These are phyloP conservation scores for Saccharomycopsis phalli DNA, from an alignment of 1,139 yeast genomes.

Conservation along the genomic window DNA sequence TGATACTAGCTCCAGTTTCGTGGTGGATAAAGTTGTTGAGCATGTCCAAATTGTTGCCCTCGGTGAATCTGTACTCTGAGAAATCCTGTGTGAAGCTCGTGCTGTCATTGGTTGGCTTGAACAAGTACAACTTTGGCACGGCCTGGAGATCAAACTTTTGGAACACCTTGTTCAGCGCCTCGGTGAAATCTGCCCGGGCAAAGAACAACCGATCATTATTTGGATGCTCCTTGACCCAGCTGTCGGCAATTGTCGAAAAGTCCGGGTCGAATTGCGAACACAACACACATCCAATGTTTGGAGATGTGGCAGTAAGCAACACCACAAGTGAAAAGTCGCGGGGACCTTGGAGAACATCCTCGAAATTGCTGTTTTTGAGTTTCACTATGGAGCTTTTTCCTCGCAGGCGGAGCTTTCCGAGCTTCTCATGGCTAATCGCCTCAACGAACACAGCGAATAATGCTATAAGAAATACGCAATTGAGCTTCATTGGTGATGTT, in stretches of 20 bases:
- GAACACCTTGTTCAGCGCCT: constrained; percentile 45
- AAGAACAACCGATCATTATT: constrained; percentile 46
- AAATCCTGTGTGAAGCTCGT: constrained; percentile 30
- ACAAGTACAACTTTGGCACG: constrained; percentile 72
- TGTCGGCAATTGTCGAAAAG: constrained; percentile 49
- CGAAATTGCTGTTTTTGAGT: constrained; percentile 55
- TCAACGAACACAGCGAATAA: neutral
- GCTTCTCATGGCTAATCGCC: neutral
- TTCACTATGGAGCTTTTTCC: constrained; percentile 28
- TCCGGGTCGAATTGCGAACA: constrained; percentile 69
- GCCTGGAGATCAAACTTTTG: constrained; percentile 48
- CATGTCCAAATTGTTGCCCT: constrained; percentile 42
- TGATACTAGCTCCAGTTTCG: constrained; percentile 24
- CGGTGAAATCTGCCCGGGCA: constrained; percentile 63
- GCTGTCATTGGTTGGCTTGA: constrained; percentile 43
- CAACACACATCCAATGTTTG: constrained; percentile 67
- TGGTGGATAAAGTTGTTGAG: constrained; percentile 27
- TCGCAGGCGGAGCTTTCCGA: constrained; percentile 10
- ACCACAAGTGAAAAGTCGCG: constrained; percentile 60
- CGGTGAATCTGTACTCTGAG: constrained; percentile 41
- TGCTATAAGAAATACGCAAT: neutral
- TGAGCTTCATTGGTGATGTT: constrained; percentile 1
- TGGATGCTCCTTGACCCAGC: constrained; percentile 48
- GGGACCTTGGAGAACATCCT: constrained; percentile 51
- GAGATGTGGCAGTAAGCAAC: constrained; percentile 64